Evolutionary conservation across 2,329 filamentous ascomycete genomes (phyloP).

Genomic region (Dactylellina parvicollis): DNA sequence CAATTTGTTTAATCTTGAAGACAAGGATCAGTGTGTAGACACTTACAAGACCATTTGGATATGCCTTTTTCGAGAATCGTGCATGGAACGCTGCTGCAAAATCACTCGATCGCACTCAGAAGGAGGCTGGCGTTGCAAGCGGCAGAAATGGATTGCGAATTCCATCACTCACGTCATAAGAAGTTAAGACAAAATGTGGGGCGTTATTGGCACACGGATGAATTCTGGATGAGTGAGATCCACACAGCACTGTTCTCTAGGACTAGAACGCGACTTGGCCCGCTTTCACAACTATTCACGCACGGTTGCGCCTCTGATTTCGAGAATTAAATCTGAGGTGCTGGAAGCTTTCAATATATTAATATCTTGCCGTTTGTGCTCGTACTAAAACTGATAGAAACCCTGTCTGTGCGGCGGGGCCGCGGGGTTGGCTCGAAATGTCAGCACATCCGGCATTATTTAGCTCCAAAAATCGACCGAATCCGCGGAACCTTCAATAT

Average conservation of each 20-base stretch:
- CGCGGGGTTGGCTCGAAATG: slow-evolving; percentile 3
- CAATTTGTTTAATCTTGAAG: slow-evolving; percentile 28
- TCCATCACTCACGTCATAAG: slow-evolving; percentile 53
- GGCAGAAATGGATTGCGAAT: slow-evolving; percentile 49
- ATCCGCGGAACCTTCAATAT: slow-evolving; percentile 51
- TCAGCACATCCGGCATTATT: not conserved
- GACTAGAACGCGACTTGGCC: slow-evolving; percentile 27
- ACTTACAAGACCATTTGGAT: slow-evolving; percentile 9
- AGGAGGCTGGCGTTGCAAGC: slow-evolving; percentile 44
- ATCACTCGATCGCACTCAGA: slow-evolving; percentile 22
- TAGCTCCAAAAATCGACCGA: slow-evolving; percentile 33
- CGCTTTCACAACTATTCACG: slow-evolving; percentile 26
- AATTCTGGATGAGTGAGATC: slow-evolving; percentile 46
- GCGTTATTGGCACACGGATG: slow-evolving; percentile 52
- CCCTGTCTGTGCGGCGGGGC: slow-evolving; percentile 26
- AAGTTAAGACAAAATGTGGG: slow-evolving; percentile 52
- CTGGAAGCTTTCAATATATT: slow-evolving; percentile 28
- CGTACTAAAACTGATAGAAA: slow-evolving; percentile 16
- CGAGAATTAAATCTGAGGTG: slow-evolving; percentile 6
- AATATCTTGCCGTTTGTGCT: slow-evolving; percentile 29
- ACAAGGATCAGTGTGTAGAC: slow-evolving; percentile 27
- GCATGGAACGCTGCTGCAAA: slow-evolving; percentile 12
- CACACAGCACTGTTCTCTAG: slow-evolving; percentile 12
- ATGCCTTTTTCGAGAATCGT: slow-evolving; percentile 27
- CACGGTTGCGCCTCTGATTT: slow-evolving; percentile 29